A percentile compares a stretch with the other conserved stretches of the same genome.
phyloP scores from a whole-genome alignment of 1,284 basidiomycete genomes.

The Malassezia brasiliensis region DNA sequence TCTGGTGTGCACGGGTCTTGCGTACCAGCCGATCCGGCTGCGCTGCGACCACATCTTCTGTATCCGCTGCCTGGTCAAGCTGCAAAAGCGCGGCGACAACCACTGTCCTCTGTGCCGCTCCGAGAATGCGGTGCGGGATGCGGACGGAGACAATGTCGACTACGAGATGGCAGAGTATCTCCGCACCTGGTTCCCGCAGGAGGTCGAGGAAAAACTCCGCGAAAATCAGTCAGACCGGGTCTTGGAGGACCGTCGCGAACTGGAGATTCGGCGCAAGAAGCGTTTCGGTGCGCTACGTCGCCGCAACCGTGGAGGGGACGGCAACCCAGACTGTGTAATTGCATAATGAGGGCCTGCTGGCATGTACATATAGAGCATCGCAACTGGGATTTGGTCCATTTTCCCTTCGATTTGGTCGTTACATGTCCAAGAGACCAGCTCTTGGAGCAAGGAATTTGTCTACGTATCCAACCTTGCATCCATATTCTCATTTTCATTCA shows the following conservation, averaged over 20 bases:
- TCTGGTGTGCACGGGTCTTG: constrained; percentile 50
- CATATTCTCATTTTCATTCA: too few species aligned
- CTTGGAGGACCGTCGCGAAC: constrained; percentile 60
- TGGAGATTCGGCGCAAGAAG: constrained; percentile 2
- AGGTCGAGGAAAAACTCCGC: constrained; percentile 65
- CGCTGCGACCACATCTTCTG: constrained; percentile 84
- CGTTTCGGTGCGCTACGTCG: not conserved
- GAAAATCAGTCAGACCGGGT: constrained; percentile 69
- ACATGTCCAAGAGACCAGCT: too few species aligned
- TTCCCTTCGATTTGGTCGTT: too few species aligned
- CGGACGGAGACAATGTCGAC: constrained; percentile 57
- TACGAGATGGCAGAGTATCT: constrained; percentile 72
- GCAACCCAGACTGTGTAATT: constrained; percentile 7
- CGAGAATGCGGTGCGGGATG: constrained; percentile 31
- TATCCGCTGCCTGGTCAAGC: constrained; percentile 77
- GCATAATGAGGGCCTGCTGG: not conserved
- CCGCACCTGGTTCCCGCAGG: constrained; percentile 83
- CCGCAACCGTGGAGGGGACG: not conserved
- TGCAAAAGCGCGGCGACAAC: constrained; percentile 72
- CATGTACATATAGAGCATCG: too few species aligned
- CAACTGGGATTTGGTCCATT: not conserved
- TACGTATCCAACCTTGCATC: too few species aligned
- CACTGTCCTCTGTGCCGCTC: constrained; percentile 71
- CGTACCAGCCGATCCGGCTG: constrained; percentile 58
- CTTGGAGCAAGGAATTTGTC: too few species aligned